A percentile compares a stretch with the other conserved stretches of the same genome.
Conservation (phyloP, 805 yeast species). For the Starmerella floris region DNA sequence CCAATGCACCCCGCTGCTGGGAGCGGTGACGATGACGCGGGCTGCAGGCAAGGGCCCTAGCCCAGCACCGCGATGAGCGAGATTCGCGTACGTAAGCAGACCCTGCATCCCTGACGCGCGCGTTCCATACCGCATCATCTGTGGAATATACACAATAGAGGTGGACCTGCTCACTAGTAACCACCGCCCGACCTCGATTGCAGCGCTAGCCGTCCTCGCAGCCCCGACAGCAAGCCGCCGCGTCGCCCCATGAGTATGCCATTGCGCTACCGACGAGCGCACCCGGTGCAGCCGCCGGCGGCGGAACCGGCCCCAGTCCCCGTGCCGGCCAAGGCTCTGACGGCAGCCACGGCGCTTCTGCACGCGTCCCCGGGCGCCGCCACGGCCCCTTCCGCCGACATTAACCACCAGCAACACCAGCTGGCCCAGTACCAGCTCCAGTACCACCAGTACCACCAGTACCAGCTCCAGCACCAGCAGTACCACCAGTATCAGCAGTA, state of each 20-base stretch:
- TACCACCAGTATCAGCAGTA: neutral
- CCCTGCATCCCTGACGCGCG: no score
- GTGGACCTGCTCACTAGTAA: no score
- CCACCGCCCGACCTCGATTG: no score
- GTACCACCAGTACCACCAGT: neutral
- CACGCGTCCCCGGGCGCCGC: neutral
- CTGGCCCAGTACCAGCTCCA: neutral
- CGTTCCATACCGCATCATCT: no score
- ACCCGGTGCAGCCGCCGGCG: neutral
- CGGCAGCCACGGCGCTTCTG: neutral
- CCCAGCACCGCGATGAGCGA: no score
- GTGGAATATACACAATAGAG: no score
- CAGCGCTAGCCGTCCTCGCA: no score
- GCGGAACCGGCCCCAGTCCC: neutral
- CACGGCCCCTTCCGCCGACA: neutral
- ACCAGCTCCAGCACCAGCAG: neutral
- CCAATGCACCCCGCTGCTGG: no score
- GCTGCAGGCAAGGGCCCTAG: no score
- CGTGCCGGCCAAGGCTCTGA: neutral
- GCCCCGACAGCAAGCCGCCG: no score
- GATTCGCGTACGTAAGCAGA: no score
- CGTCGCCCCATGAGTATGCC: conserved; percentile 7
- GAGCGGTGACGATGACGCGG: no score
- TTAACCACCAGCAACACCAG: neutral
- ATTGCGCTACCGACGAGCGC: conserved; percentile 7